These are phyloP conservation scores for Diplocarpon mali DNA, from an alignment of 2,329 filamentous ascomycete genomes.

Conservation along the genomic window DNA sequence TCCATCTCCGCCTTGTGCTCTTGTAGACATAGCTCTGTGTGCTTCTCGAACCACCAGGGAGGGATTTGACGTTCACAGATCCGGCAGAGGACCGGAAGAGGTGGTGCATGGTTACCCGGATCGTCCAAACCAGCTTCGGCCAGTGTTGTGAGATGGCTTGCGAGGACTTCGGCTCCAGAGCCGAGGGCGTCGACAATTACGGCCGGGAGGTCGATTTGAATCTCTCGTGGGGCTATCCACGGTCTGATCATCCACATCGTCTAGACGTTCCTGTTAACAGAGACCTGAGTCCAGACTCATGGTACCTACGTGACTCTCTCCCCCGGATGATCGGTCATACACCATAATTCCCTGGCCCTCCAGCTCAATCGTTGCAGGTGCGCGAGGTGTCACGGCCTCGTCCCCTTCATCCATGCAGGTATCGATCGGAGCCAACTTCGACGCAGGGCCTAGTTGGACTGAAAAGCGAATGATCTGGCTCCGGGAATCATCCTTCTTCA, in stretches of 20 bases:
- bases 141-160: constrained; percentile 81
- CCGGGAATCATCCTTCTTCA: constrained; percentile 85
- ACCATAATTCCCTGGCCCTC: constrained; percentile 99
- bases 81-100: constrained; percentile 78
- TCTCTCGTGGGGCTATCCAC: constrained; percentile 76
- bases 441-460: constrained; percentile 57
- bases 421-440: constrained; percentile 44
- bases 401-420: constrained; percentile 15
- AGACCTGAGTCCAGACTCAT: not conserved
- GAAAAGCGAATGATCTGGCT: constrained; percentile 84
- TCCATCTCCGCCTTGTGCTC: constrained; percentile 97
- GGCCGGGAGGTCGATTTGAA: constrained; percentile 87
- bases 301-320: constrained; percentile 74
- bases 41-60: constrained; percentile 99
- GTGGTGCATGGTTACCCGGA: constrained; percentile 65
- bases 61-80: constrained; percentile 97
- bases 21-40: constrained; percentile 89
- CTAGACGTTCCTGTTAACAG: constrained; percentile 36
- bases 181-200: constrained; percentile 88
- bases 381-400: constrained; percentile 27
- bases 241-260: constrained; percentile 99
- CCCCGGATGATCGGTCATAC: constrained; percentile 77
- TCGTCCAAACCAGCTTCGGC: constrained; percentile 74
- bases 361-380: constrained; percentile 55
- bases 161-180: constrained; percentile 87